Evolutionary conservation across 148 eudicot species (phyloP), one percentile per base, ranked within the genome.

Genomic region (Talinum fruticosum): DNA sequence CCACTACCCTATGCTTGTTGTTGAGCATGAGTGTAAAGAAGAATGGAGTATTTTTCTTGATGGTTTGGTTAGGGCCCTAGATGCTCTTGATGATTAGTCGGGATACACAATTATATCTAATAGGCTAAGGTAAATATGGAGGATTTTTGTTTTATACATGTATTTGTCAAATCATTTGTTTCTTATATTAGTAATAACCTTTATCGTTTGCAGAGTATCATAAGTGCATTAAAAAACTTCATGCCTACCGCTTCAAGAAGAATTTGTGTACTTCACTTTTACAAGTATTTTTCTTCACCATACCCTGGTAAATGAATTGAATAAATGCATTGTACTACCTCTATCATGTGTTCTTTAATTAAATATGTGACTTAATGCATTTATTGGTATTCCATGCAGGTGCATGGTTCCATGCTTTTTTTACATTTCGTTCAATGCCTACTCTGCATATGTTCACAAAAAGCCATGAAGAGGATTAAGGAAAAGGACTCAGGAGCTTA

Each of bases 381-480:
- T 53, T 2, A 10, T 53, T 2, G 13, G 2, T 6, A 53, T 59
- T 59, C 28, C 18, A 10, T 49, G 54, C 14, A 59, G 65, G 65
- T 59, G 65, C 65, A 21, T 59, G 65, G 65, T 59, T 23, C 12
- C 65, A 59, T 59, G 65, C 65, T 59, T 59, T 23, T 59, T 59
- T n/a, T 24, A 59, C 29, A 23, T 24, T 4, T 26, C 29, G 5
- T 26, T 28, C 6, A 59, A 59, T 59, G 65, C 65, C 4, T 59
- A 59, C 23, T 15, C 35, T 15, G 30, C 68, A 10, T 29, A 12
- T 29, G 33, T 29, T 2, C 15, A 28, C 30, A 16, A 12, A 29
- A 29, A 21, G 35, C 35, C 6, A 29, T 29, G 35, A 21, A 65
- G 14, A 28, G 30, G 13, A 65, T 65, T 16, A 29, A 65, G 35